These are phyloP conservation scores for Desmodesmus armatus DNA, from an alignment of 139 green algal species.

Conservation along the genomic window DNA sequence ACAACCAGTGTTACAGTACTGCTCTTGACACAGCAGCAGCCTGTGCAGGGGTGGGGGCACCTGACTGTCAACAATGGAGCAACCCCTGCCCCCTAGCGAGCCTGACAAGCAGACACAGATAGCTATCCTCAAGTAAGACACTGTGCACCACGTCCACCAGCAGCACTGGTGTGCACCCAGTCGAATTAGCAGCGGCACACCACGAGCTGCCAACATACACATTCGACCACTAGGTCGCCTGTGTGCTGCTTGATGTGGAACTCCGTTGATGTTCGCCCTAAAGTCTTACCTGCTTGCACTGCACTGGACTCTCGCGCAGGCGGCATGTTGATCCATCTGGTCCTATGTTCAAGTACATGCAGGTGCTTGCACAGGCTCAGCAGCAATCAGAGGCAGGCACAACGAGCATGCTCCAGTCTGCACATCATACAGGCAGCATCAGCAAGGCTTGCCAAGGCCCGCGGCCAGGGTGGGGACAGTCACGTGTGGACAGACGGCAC, in stretches of 20 bases:
- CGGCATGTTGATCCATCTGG: constrained; percentile 19
- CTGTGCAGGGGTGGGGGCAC: background rate
- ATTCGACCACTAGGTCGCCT: too few relatives aligned
- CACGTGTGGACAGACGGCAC: too few relatives aligned
- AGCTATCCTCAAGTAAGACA: constrained; percentile 37
- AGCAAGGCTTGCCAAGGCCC: too few relatives aligned
- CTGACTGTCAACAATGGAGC: background rate
- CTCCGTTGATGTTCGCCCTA: background rate
- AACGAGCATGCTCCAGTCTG: background rate
- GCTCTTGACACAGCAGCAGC: background rate
- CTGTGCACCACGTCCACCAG: too few relatives aligned
- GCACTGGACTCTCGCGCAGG: background rate
- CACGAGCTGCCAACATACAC: too few relatives aligned
- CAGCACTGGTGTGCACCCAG: background rate
- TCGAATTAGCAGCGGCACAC: background rate
- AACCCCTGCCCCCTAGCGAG: constrained; percentile 37
- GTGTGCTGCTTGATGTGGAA: too few relatives aligned
- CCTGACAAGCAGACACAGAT: constrained; percentile 43
- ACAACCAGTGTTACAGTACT: background rate
- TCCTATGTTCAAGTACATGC: constrained; percentile 21
- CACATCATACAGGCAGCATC: too few relatives aligned
- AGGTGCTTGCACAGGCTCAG: background rate
- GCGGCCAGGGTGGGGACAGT: too few relatives aligned
- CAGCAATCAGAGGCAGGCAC: background rate
- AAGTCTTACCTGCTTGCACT: background rate